Base-by-base conservation (phyloP, 2,329 filamentous ascomycete genomes). In the Penicillium sp. region DNA sequence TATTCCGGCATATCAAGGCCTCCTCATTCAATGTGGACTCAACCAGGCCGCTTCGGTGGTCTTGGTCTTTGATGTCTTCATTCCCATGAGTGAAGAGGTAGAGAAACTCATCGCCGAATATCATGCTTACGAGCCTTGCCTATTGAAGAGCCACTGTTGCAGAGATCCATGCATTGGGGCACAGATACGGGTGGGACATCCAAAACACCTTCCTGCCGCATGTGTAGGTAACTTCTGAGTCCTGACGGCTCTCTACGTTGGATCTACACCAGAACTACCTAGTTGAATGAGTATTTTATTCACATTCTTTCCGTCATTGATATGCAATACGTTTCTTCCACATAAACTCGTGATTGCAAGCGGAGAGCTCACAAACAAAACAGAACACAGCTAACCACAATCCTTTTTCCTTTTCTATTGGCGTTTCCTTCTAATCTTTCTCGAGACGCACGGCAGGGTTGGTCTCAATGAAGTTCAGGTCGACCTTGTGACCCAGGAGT, bases 401-500 rank as follows among this genome's bases (percentile, higher is more conserved):
- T 25, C 22, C 28, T 45, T 37, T 56, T 51, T 46, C 3, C 52
- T 52, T 38, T 42, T 35, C 43, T 46, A 39, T 47, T 34, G 12
- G 12, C 19, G 19, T 46, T 31, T 34, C 46, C 40, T 30, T 69
- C 65, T 83, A 92, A 61, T 89, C 81, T 76, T 90, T 92, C 63
- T 95, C 88, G 68, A 97, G 76, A 70, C 92, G 81, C 53, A 97
- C 91, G 16, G 92, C 93, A 10, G 92, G 85, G 72, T 95, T 96
- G 60, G 80, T 84, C 77, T 95, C 86, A 60, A 99, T 90, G 75
- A 96, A 96, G 65, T 84, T 84, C 67, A 97, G 75, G 73, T 97
- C 91, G 35, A 96, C 91, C 77, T 95, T 95, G 76, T 99, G 92
- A 12, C 92, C 92, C 46, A 99, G 77, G 64, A 96, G 74, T 72